Evolutionary conservation across 495 filamentous ascomycete species (phyloP), one percentile per base, ranked within the genome.

Genomic region (Extremus antarcticus): DNA sequence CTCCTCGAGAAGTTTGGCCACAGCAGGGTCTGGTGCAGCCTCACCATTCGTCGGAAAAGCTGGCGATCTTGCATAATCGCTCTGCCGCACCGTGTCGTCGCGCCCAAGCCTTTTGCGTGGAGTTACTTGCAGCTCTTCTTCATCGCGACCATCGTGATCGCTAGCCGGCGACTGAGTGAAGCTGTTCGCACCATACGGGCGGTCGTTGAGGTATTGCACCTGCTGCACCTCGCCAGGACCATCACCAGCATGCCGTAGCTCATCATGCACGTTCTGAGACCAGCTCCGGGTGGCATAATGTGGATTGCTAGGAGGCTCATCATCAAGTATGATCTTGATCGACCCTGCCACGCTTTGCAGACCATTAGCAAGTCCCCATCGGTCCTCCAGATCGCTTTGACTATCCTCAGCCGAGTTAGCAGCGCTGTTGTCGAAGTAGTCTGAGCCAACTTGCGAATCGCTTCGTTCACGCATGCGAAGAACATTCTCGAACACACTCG

Each of bases 301-400:
- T 13, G 15, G 9, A 10, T 11, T 25, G 20, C 8, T 16, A 3
- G 10, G 15, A 49, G 47, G 32, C 25, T 46, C 45, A 2, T 49
- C 55, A 47, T 62, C 59, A 3, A 62, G 46, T 55, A 62, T 62
- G 17, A 62, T 62, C 45, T 47, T 40, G 24, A 62, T 62, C 22
- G 59, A 62, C 11, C 59, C 59, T 48, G 50, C 23, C 43, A 48
- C 55, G 22, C 39, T 39, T 11, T 16, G 23, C 8, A 50, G 40
- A 22, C 54, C 25, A 29, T 56, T 47, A 2, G 20, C 58, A 22
- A 55, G 58, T 9, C 58, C 53, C 59, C 59, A 62, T 25, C 55
- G 17, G 17, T 58, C 54, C 51, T 51, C 59, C 1, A 62, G 49
- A 29, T 58, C 59, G 25, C 55, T 58, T 19, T 55, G 55, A 23